Evolutionary conservation across 73 alveolate species (phyloP), one percentile per base, ranked within the genome.

Genomic region (Stentor coeruleus): DNA sequence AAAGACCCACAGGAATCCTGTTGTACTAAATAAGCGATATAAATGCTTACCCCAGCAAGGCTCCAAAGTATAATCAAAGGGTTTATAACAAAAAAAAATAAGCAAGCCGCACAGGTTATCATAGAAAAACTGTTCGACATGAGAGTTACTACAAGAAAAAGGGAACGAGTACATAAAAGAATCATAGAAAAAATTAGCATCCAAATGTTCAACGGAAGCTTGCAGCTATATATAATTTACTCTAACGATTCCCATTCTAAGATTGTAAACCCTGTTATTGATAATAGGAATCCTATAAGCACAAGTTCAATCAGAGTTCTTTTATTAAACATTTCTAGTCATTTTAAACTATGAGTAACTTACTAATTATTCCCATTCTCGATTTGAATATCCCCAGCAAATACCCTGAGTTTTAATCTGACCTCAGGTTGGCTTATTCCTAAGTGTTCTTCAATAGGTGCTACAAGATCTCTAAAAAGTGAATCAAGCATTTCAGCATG

Each of bases 401-500:
- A 66, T 33, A 66, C 33, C 37, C 79, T 66, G n/a, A 66, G 33
- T 33, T 66, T 66, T 40, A 66, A 66, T 15, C 39, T 66, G 26
- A 66, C 79, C 33, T 66, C 39, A 28, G 79, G 79, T 2, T 66
- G 79, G 39, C 79, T 31, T 66, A 20, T 66, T 66, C 79, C 79
- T 66, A 66, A 66, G 33, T 26, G 39, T 31, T 66, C 79, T 33
- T 66, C 79, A 20, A 66, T 66, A 0, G 79, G 79, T 33, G 40
- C 37, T 66, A 31, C n/a, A 20, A 66, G 41, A 1, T 20, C 79
- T 66, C 79, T 66, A 33, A 40, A 86, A 57, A 58, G 81, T 3
- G 36, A 49, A 30, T 86, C 88, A 3, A 86, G 76, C 37, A 66
- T 66, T 31, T 59, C 81, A 37, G 88, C 82, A 39, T 82, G 74